phyloP scores from a whole-genome alignment of 2,329 filamentous ascomycete genomes.

The Aureobasidium vineae region DNA sequence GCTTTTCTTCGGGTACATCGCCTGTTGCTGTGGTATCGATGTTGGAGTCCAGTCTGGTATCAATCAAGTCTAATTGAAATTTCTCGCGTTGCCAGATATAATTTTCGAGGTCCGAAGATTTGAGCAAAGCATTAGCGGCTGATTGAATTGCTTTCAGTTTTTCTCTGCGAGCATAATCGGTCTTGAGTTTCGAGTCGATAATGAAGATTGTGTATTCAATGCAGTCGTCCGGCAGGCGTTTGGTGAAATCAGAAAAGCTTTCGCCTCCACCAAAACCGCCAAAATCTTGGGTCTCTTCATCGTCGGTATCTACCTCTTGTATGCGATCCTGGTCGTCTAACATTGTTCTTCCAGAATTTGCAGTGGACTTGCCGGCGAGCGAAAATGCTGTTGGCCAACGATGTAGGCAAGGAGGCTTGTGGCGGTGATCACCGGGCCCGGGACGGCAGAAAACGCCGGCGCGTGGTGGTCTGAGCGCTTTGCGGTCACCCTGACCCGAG shows the following conservation, averaged over 20 bases:
- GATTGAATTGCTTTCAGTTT: slow-evolving; percentile 71
- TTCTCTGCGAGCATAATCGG: slow-evolving; percentile 57
- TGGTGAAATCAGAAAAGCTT: slow-evolving; percentile 64
- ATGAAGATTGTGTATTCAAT: slow-evolving; percentile 82
- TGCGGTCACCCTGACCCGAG: background rate
- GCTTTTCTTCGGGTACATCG: background rate
- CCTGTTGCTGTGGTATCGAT: background rate
- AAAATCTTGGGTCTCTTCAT: slow-evolving; percentile 48
- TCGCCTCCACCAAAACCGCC: slow-evolving; percentile 63
- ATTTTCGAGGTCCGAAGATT: slow-evolving; percentile 63
- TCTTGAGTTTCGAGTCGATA: slow-evolving; percentile 55
- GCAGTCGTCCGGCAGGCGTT: slow-evolving; percentile 73
- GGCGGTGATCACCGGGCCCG: background rate
- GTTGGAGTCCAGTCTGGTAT: slow-evolving; percentile 46
- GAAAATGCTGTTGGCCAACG: background rate
- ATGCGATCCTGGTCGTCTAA: background rate
- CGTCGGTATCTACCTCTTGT: background rate
- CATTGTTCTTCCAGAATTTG: background rate
- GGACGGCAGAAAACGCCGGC: background rate
- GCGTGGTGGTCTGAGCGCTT: background rate
- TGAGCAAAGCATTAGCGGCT: slow-evolving; percentile 62
- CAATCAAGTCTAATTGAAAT: slow-evolving; percentile 60
- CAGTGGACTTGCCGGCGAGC: background rate
- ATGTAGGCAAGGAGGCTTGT: background rate
- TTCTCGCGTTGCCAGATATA: slow-evolving; percentile 95